A percentile compares a stretch with the other conserved stretches of the same genome.
Conservation (phyloP, 2,329 filamentous ascomycete genomes). For the Microsporum audouinii region DNA sequence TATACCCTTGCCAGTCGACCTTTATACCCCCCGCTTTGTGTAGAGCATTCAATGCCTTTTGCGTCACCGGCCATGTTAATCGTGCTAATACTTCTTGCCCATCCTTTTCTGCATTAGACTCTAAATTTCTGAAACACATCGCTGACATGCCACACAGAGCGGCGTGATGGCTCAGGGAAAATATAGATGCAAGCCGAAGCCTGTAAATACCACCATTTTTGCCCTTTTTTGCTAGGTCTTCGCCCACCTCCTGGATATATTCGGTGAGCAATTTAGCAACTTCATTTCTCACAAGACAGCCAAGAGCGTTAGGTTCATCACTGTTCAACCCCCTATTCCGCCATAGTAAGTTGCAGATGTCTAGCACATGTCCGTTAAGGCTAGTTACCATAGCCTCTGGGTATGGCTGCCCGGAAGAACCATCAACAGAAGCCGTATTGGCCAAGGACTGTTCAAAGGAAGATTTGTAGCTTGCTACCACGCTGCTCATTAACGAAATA, state of each 20-base stretch:
- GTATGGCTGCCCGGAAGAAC: slow-evolving; percentile 34
- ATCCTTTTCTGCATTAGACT: slow-evolving; percentile 33
- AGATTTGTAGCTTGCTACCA: slow-evolving; percentile 61
- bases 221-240: slow-evolving; percentile 17
- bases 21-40: slow-evolving; percentile 53
- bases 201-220: slow-evolving; percentile 18
- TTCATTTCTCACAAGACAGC: slow-evolving; percentile 40
- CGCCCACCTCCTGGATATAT: slow-evolving; percentile 33
- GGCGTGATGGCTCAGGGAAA: slow-evolving; percentile 39
- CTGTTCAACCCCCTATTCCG: slow-evolving; percentile 58
- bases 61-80: slow-evolving; percentile 51
- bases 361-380: slow-evolving; percentile 79
- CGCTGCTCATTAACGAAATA: slow-evolving; percentile 56
- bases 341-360: slow-evolving; percentile 77
- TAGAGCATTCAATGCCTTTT: slow-evolving; percentile 52
- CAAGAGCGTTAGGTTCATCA: slow-evolving; percentile 49
- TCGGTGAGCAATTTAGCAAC: slow-evolving; percentile 35
- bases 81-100: slow-evolving; percentile 19
- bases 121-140: slow-evolving; percentile 37
- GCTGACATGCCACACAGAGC: slow-evolving; percentile 37
- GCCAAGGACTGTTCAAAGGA: slow-evolving; percentile 55
- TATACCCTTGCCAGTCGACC: slow-evolving; percentile 62
- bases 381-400: slow-evolving; percentile 50
- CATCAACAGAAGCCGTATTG: slow-evolving; percentile 27
- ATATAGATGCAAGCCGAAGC: slow-evolving; percentile 31